These are phyloP conservation scores for Cantharellus cinnabarinus DNA, from an alignment of 768 basidiomycete species.

Conservation along the genomic window DNA sequence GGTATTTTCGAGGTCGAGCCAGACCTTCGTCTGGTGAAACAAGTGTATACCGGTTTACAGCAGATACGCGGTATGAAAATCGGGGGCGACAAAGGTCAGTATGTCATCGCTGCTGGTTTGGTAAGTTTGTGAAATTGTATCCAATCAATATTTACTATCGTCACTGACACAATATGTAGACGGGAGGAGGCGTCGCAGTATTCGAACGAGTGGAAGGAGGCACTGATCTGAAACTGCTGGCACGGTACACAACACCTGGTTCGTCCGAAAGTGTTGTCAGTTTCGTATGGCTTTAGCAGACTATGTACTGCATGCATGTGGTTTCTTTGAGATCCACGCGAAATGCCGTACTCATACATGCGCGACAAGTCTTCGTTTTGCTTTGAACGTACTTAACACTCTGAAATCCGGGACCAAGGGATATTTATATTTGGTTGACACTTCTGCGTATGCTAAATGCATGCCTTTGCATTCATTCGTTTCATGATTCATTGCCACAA, in stretches of 20 bases:
- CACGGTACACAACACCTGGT: background rate
- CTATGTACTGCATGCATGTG: too few species aligned
- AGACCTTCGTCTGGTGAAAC: conserved; percentile 4
- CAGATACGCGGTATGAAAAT: conserved; percentile 9
- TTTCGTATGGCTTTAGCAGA: conserved; percentile 3
- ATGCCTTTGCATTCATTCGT: too few species aligned
- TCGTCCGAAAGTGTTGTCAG: background rate
- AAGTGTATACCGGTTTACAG: conserved; percentile 9
- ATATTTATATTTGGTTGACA: too few species aligned
- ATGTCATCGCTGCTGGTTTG: conserved; percentile 9
- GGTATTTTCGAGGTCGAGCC: conserved; percentile 7
- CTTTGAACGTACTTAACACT: too few species aligned
- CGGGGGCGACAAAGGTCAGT: conserved; percentile 6
- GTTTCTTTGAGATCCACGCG: too few species aligned
- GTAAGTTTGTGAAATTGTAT: background rate
- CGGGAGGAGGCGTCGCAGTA: conserved; percentile 7
- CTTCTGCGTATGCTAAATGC: too few species aligned
- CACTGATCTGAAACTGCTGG: conserved; percentile 1
- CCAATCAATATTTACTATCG: too few species aligned
- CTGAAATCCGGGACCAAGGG: too few species aligned
- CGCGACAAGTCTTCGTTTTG: too few species aligned
- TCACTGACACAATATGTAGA: too few species aligned
- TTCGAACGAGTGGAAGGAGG: conserved; percentile 2
- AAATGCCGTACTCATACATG: too few species aligned
- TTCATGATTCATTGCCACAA: too few species aligned